Conservation (phyloP, 306 rosid genomes). For the Argentina anserina region DNA sequence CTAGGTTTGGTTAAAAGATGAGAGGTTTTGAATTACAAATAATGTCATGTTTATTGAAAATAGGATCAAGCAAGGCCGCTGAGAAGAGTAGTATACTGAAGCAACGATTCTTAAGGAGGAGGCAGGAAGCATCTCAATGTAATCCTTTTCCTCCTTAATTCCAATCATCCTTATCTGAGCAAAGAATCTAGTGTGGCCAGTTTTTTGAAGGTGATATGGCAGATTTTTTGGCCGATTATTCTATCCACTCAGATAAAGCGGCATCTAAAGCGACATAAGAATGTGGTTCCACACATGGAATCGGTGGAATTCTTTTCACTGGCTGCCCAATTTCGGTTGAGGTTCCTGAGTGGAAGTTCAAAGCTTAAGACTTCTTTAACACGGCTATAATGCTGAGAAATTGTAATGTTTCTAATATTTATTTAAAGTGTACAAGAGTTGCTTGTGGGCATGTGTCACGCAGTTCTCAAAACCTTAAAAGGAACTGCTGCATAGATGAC, state of each 20-base stretch:
- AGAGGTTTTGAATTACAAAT: not conserved
- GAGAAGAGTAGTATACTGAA: not conserved
- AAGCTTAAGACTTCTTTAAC: not conserved
- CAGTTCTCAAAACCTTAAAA: slow-evolving; percentile 38
- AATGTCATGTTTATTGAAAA: not conserved
- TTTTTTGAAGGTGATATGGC: not conserved
- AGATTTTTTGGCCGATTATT: not conserved
- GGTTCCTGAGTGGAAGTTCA: not conserved
- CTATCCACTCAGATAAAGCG: not conserved
- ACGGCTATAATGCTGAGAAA: not conserved
- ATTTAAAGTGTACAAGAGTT: not conserved
- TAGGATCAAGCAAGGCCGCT: not conserved
- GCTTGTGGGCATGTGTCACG: slow-evolving; percentile 40
- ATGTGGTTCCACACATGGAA: not conserved
- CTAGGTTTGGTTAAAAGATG: not conserved
- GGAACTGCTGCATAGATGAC: slow-evolving; percentile 36
- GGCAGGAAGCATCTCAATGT: not conserved
- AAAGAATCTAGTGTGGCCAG: not conserved
- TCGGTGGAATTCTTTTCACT: not conserved
- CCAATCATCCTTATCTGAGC: not conserved
- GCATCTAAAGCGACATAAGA: not conserved
- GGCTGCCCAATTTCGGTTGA: not conserved
- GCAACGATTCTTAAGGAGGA: not conserved
- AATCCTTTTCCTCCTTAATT: not conserved
- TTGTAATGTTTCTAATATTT: not conserved